Percentiles rank a stretch among this genome's conserved stretches.
Conservation (phyloP, 345 rosid species). For the Salix dunnii region DNA sequence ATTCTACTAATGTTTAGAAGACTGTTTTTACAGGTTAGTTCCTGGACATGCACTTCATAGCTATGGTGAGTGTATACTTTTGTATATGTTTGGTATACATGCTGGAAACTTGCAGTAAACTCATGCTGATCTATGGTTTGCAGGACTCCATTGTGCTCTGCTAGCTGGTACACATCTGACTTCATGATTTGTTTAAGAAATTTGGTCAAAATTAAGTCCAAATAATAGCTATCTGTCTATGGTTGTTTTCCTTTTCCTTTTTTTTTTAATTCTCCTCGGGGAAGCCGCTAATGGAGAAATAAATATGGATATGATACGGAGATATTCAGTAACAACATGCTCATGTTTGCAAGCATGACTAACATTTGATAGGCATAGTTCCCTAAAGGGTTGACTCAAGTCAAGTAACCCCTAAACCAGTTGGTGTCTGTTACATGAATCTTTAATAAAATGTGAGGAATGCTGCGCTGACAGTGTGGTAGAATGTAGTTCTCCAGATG, state of each 20-base stretch:
- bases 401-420: neutral
- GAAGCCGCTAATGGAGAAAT: neutral
- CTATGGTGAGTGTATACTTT: slow-evolving; percentile 55
- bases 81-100: neutral
- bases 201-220: neutral
- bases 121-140: slow-evolving; percentile 19
- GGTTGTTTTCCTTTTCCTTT: too few species aligned
- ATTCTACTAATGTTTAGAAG: neutral
- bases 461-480: too few species aligned
- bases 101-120: slow-evolving; percentile 11
- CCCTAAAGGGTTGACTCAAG: neutral
- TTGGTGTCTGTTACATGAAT: neutral
- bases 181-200: neutral
- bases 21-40: slow-evolving; percentile 53
- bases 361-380: neutral
- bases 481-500: too few species aligned
- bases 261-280: too few species aligned
- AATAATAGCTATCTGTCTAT: too few species aligned
- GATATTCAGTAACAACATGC: neutral
- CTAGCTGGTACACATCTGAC: slow-evolving; percentile 64
- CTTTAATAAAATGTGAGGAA: neutral
- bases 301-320: neutral
- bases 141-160: slow-evolving; percentile 88
- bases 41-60: slow-evolving; percentile 81
- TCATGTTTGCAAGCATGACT: neutral